Evolutionary conservation across 106 monocot species (phyloP), one percentile per base, ranked within the genome.

Genomic region (Dactylorhiza incarnata): DNA sequence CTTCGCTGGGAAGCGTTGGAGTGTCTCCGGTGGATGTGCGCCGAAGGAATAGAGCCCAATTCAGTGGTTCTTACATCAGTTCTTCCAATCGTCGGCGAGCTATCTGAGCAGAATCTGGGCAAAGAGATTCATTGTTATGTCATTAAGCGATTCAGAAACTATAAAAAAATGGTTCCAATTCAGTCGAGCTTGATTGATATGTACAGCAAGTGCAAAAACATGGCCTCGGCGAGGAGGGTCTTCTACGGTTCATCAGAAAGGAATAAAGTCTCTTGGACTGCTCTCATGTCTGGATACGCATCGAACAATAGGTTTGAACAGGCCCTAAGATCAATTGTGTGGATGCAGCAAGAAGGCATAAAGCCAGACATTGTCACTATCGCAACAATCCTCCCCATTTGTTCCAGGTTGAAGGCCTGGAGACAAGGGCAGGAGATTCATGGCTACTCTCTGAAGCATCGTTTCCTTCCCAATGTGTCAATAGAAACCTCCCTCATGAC

Each of bases 331-430:
- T 86, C 89, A 0, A 63, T 94, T 20, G 61, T 82, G 43, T 99
- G 94, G 94, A 99, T 99, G 99, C 99, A 94, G 71, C 86, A 89
- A 68, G 99, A 94, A 79, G 89, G 94, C 19, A 26, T 99, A 9
- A 86, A 58, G 73, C 94, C 94, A 3, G 99, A 99, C 74, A 75
- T 90, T 45, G 86, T 97, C n/a, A 72, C 86, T 0, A 82, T 94
- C 48, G 91, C 85, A 0, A 94, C 91, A 1, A 85, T 72, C 25
- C 79, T 99, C 4, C 94, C 94, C 1, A 84, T 91, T 23, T 91
- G 87, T 55, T 79, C 78, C 7, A 67, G 81, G 56, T 66, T 94
- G 49, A 89, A 81, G 73, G 91, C 85, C 5, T 66, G 88, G 81
- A 92, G 74, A 68, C 83, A 79, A 20, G 99, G 91, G 67, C 94